Percentiles rank a stretch among this genome's conserved stretches.
These are phyloP conservation scores for Zygotorulaspora chibaensis DNA, from an alignment of 805 yeast genomes.

Conservation along the genomic window DNA sequence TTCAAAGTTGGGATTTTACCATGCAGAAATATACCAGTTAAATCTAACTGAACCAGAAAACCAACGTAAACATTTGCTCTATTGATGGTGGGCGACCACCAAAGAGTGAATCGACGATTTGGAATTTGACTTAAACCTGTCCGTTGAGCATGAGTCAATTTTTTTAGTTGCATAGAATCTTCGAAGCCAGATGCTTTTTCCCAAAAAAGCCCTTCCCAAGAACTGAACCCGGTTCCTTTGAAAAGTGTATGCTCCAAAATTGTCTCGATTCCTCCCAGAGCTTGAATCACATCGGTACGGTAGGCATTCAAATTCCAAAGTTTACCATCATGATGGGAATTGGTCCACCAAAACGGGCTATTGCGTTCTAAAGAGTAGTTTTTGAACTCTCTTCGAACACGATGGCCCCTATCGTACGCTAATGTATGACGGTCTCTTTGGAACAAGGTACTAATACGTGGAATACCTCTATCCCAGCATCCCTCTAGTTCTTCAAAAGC, in stretches of 20 bases:
- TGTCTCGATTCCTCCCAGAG: conserved; percentile 95
- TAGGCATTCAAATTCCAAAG: conserved; percentile 91
- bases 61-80: conserved; percentile 98
- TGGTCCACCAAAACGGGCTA: conserved; percentile 97
- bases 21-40: conserved; percentile 94
- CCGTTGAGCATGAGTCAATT: conserved; percentile 94
- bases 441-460: conserved; percentile 90
- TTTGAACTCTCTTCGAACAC: conserved; percentile 74
- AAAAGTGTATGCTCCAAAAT: conserved; percentile 91
- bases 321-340: conserved; percentile 88
- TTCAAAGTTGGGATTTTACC: conserved; percentile 97
- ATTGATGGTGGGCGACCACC: conserved; percentile 99
- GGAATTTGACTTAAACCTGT: conserved; percentile 97
- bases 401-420: conserved; percentile 91
- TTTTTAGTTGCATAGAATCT: conserved; percentile 90
- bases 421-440: conserved; percentile 93
- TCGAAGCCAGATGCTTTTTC: conserved; percentile 97
- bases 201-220: conserved; percentile 99
- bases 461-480: conserved; percentile 95
- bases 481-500: conserved; percentile 92
- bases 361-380: conserved; percentile 65
- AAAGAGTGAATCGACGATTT: conserved; percentile 89
- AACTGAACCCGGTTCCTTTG: conserved; percentile 94
- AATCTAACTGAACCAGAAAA: conserved; percentile 88
- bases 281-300: conserved; percentile 93